These are phyloP conservation scores for Dryadomyces quercus-mongolicae DNA, from an alignment of 2,329 filamentous ascomycete genomes.

Conservation along the genomic window DNA sequence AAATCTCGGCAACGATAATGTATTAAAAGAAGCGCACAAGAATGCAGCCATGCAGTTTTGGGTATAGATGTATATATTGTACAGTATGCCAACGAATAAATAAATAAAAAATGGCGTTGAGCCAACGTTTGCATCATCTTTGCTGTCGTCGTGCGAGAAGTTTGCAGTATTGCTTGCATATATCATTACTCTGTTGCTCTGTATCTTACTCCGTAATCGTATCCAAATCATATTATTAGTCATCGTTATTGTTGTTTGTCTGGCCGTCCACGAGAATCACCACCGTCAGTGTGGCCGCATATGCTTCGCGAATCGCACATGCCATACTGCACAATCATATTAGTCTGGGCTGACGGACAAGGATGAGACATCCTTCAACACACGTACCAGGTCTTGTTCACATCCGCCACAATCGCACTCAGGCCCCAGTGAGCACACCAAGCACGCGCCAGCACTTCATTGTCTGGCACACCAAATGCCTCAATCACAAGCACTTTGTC, in stretches of 20 bases:
- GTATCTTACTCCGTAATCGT: neutral
- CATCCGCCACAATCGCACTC: conserved; percentile 57
- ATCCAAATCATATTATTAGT: conserved; percentile 5
- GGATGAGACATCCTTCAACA: neutral
- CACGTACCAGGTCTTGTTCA: conserved; percentile 53
- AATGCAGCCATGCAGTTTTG: no score
- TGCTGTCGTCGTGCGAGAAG: no score
- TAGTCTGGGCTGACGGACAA: neutral
- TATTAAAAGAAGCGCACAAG: no score
- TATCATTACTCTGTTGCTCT: neutral
- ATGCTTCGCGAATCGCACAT: conserved; percentile 64
- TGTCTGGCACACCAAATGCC: conserved; percentile 60
- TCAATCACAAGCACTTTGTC: conserved; percentile 61
- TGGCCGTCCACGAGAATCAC: conserved; percentile 51
- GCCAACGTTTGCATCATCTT: no score
- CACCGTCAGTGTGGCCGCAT: conserved; percentile 60
- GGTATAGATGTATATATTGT: no score
- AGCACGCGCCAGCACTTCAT: conserved; percentile 63
- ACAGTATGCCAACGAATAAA: no score
- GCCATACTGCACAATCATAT: conserved; percentile 41
- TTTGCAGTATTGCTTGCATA: no score
- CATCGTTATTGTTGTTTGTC: conserved; percentile 8
- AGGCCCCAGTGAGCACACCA: conserved; percentile 70
- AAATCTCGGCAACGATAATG: no score
- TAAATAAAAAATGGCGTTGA: no score